Conservation (phyloP, 75 land plant genomes). For the Pinus taeda region DNA sequence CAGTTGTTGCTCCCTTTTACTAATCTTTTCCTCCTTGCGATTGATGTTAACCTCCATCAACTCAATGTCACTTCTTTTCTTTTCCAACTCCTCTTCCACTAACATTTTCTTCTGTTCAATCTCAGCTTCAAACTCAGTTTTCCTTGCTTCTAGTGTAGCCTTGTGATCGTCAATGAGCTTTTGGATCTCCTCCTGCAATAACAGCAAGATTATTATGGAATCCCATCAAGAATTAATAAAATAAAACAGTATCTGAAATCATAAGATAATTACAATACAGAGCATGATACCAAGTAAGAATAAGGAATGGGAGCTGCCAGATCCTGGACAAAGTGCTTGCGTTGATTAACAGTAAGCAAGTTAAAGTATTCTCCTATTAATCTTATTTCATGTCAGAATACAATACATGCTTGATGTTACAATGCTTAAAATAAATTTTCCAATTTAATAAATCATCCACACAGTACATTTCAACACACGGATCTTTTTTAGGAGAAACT, state of each 20-base stretch:
- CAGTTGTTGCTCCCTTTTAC: conserved; percentile 54
- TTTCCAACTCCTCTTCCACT: conserved; percentile 54
- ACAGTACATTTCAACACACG: neutral
- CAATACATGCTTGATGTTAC: too few relatives aligned
- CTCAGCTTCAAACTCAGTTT: conserved; percentile 64
- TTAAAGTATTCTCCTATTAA: too few relatives aligned
- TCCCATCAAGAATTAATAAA: neutral
- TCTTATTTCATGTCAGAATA: too few relatives aligned
- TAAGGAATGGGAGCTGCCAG: neutral
- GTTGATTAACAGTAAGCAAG: too few relatives aligned
- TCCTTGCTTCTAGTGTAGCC: conserved; percentile 39
- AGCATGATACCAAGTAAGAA: neutral
- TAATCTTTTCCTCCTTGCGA: conserved; percentile 46
- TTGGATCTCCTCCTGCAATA: conserved; percentile 62
- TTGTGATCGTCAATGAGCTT: conserved; percentile 62
- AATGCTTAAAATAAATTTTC: too few relatives aligned
- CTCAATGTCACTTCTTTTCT: conserved; percentile 29
- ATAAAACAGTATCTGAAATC: neutral
- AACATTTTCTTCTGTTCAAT: conserved; percentile 40
- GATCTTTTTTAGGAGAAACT: conserved; percentile 4
- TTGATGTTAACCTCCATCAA: conserved; percentile 27
- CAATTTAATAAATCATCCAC: neutral
- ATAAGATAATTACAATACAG: neutral
- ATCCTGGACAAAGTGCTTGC: too few relatives aligned
- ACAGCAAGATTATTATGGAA: neutral